phyloP scores from a whole-genome alignment of 257 asterid species.

The Petrea volubilis region DNA sequence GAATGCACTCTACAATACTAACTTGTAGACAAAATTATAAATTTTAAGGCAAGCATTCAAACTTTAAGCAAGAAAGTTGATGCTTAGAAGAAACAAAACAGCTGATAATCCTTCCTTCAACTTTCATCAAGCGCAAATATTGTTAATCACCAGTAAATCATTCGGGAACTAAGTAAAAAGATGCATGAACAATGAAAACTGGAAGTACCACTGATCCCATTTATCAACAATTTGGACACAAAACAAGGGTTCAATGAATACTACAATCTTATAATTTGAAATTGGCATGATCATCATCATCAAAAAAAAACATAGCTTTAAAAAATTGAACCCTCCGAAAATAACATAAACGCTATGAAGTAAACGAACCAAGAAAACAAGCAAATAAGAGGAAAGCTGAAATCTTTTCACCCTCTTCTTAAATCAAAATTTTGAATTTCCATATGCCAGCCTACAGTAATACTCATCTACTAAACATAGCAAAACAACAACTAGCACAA shows the following conservation, averaged over 20 bases:
- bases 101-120: conserved; percentile 22
- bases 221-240: background rate
- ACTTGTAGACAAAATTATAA: background rate
- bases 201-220: background rate
- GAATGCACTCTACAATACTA: background rate
- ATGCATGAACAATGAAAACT: background rate
- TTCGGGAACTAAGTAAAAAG: background rate
- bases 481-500: background rate
- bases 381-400: conserved; percentile 11
- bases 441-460: background rate
- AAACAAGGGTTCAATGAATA: background rate
- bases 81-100: conserved; percentile 15
- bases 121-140: background rate
- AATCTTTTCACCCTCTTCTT: conserved; percentile 14
- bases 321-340: conserved; percentile 5
- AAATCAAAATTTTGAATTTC: background rate
- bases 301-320: background rate
- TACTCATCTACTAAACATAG: conserved; percentile 8
- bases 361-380: conserved; percentile 7
- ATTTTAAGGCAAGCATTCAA: conserved; percentile 29
- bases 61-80: conserved; percentile 13
- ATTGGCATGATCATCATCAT: background rate
- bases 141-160: background rate
- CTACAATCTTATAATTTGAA: background rate
- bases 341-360: conserved; percentile 17